A percentile compares a stretch with the other conserved stretches of the same genome.
Conservation (phyloP, 768 basidiomycete genomes). For the Boletellus emodensis region DNA sequence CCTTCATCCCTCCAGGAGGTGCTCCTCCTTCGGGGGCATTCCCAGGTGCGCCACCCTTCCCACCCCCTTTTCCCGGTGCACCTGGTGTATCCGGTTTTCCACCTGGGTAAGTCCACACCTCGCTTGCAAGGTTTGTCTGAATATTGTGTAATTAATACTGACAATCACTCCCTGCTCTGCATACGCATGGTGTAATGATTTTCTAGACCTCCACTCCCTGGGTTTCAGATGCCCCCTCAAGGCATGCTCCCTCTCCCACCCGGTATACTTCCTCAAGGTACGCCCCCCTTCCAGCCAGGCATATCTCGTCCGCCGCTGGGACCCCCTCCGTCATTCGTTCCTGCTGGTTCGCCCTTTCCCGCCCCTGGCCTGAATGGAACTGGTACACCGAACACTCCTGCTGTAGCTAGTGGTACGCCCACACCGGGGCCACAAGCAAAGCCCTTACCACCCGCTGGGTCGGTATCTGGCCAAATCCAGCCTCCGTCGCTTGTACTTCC, state of each 20-base stretch:
- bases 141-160: slow-evolving; percentile 17
- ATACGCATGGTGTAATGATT: slow-evolving; percentile 9
- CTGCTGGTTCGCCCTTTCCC: slow-evolving; percentile 30
- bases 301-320: slow-evolving; percentile 32
- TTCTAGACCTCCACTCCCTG: slow-evolving; percentile 48
- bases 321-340: slow-evolving; percentile 36
- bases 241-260: slow-evolving; percentile 33
- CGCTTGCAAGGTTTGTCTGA: slow-evolving; percentile 11
- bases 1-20: slow-evolving; percentile 36
- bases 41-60: slow-evolving; percentile 35
- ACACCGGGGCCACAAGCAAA: slow-evolving; percentile 9
- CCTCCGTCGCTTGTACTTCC: slow-evolving; percentile 43
- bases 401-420: slow-evolving; percentile 25
- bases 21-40: slow-evolving; percentile 37
- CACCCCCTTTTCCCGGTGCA: slow-evolving; percentile 41
- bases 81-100: slow-evolving; percentile 51
- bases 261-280: slow-evolving; percentile 36
- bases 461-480: slow-evolving; percentile 23
- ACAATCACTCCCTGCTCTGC: slow-evolving; percentile 11
- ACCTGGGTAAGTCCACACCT: slow-evolving; percentile 45
- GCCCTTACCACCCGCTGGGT: slow-evolving; percentile 16
- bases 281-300: slow-evolving; percentile 37
- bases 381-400: slow-evolving; percentile 13
- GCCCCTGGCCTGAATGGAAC: slow-evolving; percentile 22
- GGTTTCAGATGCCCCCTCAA: slow-evolving; percentile 48